These are phyloP conservation scores for Tardiomyces depauwii DNA, from an alignment of 1,139 yeast genomes.

Conservation along the genomic window DNA sequence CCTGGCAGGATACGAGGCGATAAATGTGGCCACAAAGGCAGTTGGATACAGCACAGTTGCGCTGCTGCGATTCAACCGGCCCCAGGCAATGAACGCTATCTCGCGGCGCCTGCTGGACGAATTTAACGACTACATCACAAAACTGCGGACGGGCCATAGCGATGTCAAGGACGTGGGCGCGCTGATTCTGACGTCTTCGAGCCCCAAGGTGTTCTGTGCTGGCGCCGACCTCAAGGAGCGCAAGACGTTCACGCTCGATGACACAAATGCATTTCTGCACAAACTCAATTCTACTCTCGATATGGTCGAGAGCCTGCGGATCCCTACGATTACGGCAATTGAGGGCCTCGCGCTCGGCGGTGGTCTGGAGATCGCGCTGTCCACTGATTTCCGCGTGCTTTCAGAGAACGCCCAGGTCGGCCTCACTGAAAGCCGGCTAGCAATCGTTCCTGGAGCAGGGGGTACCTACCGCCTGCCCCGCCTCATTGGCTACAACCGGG, in stretches of 20 bases:
- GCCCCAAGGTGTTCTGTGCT: slow-evolving; percentile 22
- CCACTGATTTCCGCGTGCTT: slow-evolving; percentile 20
- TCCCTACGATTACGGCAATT: slow-evolving; percentile 22
- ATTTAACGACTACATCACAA: slow-evolving; percentile 12
- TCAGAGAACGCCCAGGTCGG: slow-evolving; percentile 15
- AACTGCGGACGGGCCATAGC: slow-evolving; percentile 8
- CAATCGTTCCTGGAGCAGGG: slow-evolving; percentile 24
- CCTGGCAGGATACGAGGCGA: not conserved
- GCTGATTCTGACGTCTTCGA: slow-evolving; percentile 19
- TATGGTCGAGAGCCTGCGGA: slow-evolving; percentile 15
- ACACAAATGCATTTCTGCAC: slow-evolving; percentile 19
- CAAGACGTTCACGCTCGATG: slow-evolving; percentile 18
- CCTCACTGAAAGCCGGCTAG: slow-evolving; percentile 20
- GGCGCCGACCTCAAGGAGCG: slow-evolving; percentile 28
- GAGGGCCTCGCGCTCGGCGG: slow-evolving; percentile 25
- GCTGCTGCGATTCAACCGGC: slow-evolving; percentile 20
- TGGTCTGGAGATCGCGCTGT: slow-evolving; percentile 21
- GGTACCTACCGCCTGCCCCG: slow-evolving; percentile 23
- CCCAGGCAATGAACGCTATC: slow-evolving; percentile 23
- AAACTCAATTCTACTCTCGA: slow-evolving; percentile 20
- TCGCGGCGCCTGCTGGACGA: slow-evolving; percentile 19
- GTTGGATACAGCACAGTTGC: slow-evolving; percentile 10
- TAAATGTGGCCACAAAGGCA: not conserved
- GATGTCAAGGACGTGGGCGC: slow-evolving; percentile 15
- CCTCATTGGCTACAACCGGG: slow-evolving; percentile 19